Evolutionary conservation across 2,329 filamentous ascomycete species (phyloP), one percentile per base, ranked within the genome.

Genomic region (Fusarium compactum): DNA sequence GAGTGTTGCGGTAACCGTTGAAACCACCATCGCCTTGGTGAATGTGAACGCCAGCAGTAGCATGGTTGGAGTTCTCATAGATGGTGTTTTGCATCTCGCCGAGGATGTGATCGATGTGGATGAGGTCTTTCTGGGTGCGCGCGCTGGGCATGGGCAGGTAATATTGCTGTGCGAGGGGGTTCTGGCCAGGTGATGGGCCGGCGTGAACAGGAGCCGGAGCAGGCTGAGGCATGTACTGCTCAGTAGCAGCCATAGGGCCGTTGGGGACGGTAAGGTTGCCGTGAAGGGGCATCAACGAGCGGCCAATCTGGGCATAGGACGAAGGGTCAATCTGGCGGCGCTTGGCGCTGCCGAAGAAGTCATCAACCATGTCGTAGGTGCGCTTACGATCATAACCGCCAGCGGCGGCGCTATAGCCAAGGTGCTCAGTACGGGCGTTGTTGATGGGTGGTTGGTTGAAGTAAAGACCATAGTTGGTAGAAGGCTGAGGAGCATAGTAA

Each of bases 71-170:
- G 79, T 91, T 97, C 82, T 98, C 96, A 78, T 98, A 98, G 51
- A 98, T 94, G 47, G 95, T 98, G 70, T 92, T 91, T 82, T 98
- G 95, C 86, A 98, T 95, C 82, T 98, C 94, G 82, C 97, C 94
- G 58, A 99, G 88, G 80, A 98, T 93, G 77, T 94, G 92, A 80
- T 98, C 96, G 76, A 98, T 95, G 79, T 97, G 94, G 79, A 97
- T 85, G 45, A 99, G 86, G 79, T 99, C 96, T 79, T 90, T 94
- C 87, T 98, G 97, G 51, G 95, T 98, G 77, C 95, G 91, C 59
- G 97, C 87, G 76, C 94, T 97, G 50, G 90, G 90, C 85, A 97
- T 94, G 12, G 94, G 90, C 57, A 96, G 93, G 63, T 98, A 86
- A 68, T 94, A 93, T 82, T 98, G 97, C 76, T 95, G 93, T 12